A percentile compares a stretch with the other conserved stretches of the same genome.
phyloP scores from a whole-genome alignment of 2,329 filamentous ascomycete genomes.

The Diaporthe helianthi region DNA sequence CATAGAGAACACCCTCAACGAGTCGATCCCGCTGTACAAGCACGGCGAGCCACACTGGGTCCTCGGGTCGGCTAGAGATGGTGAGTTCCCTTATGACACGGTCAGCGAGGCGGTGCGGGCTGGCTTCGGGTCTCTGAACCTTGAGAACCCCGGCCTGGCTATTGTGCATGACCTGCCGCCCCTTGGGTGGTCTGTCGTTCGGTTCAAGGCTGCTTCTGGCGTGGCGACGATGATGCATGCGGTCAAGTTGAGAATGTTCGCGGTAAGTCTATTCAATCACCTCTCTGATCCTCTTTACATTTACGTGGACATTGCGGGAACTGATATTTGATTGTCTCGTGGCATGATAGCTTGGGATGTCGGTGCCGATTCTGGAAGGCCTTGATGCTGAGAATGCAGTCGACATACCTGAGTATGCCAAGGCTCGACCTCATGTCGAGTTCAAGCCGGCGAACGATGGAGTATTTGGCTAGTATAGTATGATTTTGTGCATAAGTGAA shows the following conservation, averaged over 20 bases:
- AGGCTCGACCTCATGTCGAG: conserved; percentile 33
- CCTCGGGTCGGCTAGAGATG: conserved; percentile 30
- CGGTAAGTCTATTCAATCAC: conserved; percentile 23
- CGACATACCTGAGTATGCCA: conserved; percentile 25
- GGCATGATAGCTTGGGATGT: conserved; percentile 26
- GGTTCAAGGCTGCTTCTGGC: conserved; percentile 30
- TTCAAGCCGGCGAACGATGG: conserved; percentile 36
- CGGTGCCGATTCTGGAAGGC: conserved; percentile 18
- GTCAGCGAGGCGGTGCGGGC: conserved; percentile 7
- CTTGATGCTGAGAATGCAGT: conserved; percentile 13
- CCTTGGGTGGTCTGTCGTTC: conserved; percentile 34
- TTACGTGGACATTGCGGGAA: not conserved
- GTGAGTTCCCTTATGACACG: conserved; percentile 24
- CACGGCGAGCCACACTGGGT: conserved; percentile 37
- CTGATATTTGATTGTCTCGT: not conserved
- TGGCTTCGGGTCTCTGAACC: conserved; percentile 13
- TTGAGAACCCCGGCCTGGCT: conserved; percentile 31
- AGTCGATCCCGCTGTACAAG: conserved; percentile 37
- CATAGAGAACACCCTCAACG: conserved; percentile 21
- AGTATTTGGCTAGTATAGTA: conserved; percentile 14
- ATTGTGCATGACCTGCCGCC: conserved; percentile 35
- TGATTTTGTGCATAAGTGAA: not conserved
- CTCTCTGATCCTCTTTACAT: not conserved
- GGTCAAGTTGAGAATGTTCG: conserved; percentile 34
- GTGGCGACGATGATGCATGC: conserved; percentile 35